Evolutionary conservation across 768 basidiomycete species (phyloP), one percentile per base, ranked within the genome.

Genomic region (Tricholoma bakamatsutake): DNA sequence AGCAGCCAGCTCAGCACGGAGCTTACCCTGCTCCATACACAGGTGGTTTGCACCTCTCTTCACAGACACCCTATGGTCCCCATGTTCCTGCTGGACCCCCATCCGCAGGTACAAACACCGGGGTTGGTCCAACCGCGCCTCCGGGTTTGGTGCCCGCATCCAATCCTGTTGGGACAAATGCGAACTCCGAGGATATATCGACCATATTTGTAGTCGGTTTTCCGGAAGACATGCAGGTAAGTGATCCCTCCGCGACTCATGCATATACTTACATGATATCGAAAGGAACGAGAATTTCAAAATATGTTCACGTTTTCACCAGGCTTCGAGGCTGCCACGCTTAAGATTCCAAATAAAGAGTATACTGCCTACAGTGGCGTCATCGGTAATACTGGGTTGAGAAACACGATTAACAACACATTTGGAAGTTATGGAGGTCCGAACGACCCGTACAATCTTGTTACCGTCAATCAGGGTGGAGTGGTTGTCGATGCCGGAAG

Each of bases 191-290:
- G 69, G 93, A 96, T 64, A 97, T 97, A 47, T 94, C 90, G 10
- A 97, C 94, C 5, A 95, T 97, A 60, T 99, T 99, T 60, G 95
- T 99, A 3, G 96, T 98, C 27, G 97, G 97, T 0, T 99, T 99
- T 69, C 97, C 97, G 3, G 97, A 99, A 55, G 97, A 99, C 65
- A 98, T 98, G 91, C 87, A 89, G 82, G 94, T 92, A 63, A 60
- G 87, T 80, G 53, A 3, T 31, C 18, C 18, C 52, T 60, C 43
- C 10, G 3, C 18, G 18, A 33, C 52, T 39, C 35, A 12, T 15
- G 45, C 17, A 54, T 51, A 57, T 40, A 59, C 57, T 62, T 60
- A 52, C 59, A 63, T 54, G 60, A 28, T 47, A 59, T 60, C 51
- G 52, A 3, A 62, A 98, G 94, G 97, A 98, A 76, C 93, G 97